A percentile compares a stretch with the other conserved stretches of the same genome.
These are phyloP conservation scores for Nothopassalora personata DNA, from an alignment of 2,329 filamentous ascomycete genomes.

Conservation along the genomic window DNA sequence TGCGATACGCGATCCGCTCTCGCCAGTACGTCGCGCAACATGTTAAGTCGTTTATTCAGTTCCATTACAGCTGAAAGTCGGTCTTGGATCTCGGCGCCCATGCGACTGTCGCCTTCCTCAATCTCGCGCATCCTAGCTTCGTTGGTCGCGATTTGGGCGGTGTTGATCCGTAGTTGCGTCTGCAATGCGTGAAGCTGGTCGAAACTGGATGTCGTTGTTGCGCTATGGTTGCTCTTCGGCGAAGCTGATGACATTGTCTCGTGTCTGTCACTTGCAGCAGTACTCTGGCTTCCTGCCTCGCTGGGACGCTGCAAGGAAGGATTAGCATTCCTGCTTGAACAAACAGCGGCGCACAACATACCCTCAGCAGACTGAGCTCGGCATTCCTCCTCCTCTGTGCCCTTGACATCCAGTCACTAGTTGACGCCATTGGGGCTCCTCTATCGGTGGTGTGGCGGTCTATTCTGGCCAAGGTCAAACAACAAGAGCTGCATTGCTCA, in stretches of 20 bases:
- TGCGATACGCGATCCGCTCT: slow-evolving; percentile 12
- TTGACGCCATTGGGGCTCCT: slow-evolving; percentile 8
- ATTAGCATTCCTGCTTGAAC: background rate
- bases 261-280: slow-evolving; percentile 4
- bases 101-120: slow-evolving; percentile 4
- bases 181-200: slow-evolving; percentile 16
- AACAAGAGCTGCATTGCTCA: background rate
- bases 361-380: slow-evolving; percentile 15
- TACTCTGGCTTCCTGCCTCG: slow-evolving; percentile 12
- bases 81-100: slow-evolving; percentile 9
- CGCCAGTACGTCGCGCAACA: slow-evolving; percentile 11
- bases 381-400: slow-evolving; percentile 11
- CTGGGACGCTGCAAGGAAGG: slow-evolving; percentile 6
- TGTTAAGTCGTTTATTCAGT: slow-evolving; percentile 15
- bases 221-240: slow-evolving; percentile 13
- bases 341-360: background rate
- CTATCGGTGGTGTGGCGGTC: background rate
- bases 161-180: slow-evolving; percentile 15
- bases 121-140: slow-evolving; percentile 17
- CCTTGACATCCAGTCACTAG: slow-evolving; percentile 14
- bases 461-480: background rate
- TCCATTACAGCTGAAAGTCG: slow-evolving; percentile 14
- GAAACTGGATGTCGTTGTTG: slow-evolving; percentile 9
- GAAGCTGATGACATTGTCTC: slow-evolving; percentile 11
- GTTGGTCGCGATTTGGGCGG: slow-evolving; percentile 19